Evolutionary conservation across 23 red algal genomes (phyloP).

Genomic region (Gracilariopsis chorda): DNA sequence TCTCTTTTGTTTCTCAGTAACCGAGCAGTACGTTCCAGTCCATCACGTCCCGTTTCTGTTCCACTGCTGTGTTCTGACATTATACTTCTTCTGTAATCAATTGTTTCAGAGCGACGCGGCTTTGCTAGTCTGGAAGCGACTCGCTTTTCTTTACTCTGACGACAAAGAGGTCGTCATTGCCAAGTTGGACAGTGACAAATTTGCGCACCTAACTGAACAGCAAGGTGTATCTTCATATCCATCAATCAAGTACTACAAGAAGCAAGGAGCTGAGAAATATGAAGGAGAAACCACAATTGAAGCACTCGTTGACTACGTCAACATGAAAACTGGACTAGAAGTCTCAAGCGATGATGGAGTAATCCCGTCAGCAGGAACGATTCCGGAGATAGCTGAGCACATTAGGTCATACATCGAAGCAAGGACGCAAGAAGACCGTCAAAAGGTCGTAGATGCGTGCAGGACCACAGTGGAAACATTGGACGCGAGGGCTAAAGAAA

Average conservation of each 20-base stretch:
- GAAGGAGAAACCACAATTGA: constrained; percentile 16
- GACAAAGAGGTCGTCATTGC: constrained; percentile 57
- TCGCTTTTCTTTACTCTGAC: constrained; percentile 58
- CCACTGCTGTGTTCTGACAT: neutral
- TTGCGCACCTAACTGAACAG: neutral
- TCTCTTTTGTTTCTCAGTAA: neutral
- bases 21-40: neutral
- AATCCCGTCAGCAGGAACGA: neutral
- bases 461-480: constrained; percentile 24
- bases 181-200: constrained; percentile 55
- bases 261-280: constrained; percentile 1
- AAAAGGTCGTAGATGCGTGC: constrained; percentile 13
- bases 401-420: constrained; percentile 33
- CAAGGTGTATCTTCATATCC: constrained; percentile 53
- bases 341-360: constrained; percentile 30
- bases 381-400: constrained; percentile 30
- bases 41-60: neutral
- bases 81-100: neutral
- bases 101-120: neutral
- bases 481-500: constrained; percentile 15
- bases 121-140: constrained; percentile 48
- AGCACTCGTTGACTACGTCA: constrained; percentile 29
- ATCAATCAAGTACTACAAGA: constrained; percentile 43
- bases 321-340: constrained; percentile 39
- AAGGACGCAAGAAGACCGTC: constrained; percentile 5